phyloP scores from a whole-genome alignment of 1,284 basidiomycete species.

The Meira nashicola region DNA sequence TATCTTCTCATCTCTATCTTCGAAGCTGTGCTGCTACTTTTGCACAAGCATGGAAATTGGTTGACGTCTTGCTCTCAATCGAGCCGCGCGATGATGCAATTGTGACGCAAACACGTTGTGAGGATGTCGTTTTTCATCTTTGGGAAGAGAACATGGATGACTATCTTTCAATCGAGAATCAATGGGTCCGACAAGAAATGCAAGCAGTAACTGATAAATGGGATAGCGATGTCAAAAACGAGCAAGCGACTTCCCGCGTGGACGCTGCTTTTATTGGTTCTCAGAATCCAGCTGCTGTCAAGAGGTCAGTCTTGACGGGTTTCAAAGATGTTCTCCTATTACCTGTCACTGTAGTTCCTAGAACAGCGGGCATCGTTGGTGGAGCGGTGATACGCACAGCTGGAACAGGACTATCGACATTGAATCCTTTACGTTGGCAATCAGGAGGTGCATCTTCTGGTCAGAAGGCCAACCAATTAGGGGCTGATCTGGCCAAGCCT shows the following conservation, averaged over 20 bases:
- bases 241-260: conserved; percentile 26
- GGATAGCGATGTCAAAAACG: conserved; percentile 63
- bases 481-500: too few species aligned
- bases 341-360: conserved; percentile 91
- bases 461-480: conserved; percentile 5
- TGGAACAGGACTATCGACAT: conserved; percentile 27
- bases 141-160: conserved; percentile 94
- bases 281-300: conserved; percentile 82
- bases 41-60: conserved; percentile 77
- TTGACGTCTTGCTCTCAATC: conserved; percentile 58
- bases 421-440: conserved; percentile 42
- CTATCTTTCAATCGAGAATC: conserved; percentile 88
- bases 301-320: conserved; percentile 82
- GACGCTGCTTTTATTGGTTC: conserved; percentile 67
- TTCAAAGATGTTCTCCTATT: conserved; percentile 84
- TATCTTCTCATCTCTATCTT: conserved; percentile 71
- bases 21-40: conserved; percentile 84
- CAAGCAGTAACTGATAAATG: conserved; percentile 72
- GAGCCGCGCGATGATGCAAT: conserved; percentile 27
- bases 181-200: conserved; percentile 70
- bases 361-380: conserved; percentile 65
- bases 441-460: conserved; percentile 11
- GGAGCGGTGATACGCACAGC: conserved; percentile 37
- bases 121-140: conserved; percentile 79
- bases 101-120: conserved; percentile 55